phyloP scores from a whole-genome alignment of 108 stramenopile species.

The Skeletonema costatum region DNA sequence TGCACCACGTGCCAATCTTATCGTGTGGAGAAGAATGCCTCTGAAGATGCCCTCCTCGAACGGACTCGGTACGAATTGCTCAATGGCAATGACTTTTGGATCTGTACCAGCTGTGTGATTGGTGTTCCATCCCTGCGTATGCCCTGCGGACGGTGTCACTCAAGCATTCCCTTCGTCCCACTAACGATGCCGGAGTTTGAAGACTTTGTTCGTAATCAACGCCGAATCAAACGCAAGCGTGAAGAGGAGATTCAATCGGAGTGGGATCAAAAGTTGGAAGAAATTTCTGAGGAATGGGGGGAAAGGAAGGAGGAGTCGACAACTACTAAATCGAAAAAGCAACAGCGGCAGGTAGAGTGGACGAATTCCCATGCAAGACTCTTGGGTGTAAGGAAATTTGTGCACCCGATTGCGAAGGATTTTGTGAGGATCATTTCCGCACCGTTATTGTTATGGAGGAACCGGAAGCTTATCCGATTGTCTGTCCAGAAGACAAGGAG shows the following conservation, averaged over 20 bases:
- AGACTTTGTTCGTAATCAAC: conserved; percentile 28
- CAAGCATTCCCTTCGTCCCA: conserved; percentile 24
- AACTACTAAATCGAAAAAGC: neutral
- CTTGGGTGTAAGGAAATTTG: conserved; percentile 10
- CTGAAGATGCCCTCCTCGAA: conserved; percentile 20
- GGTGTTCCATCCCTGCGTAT: conserved; percentile 22
- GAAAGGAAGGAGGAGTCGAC: neutral
- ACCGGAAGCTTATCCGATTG: conserved; percentile 57
- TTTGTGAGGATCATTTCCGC: conserved; percentile 14
- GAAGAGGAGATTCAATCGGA: conserved; percentile 1
- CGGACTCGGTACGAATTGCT: conserved; percentile 29
- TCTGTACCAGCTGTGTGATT: conserved; percentile 32
- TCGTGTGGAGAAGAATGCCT: neutral
- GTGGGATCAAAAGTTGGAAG: neutral
- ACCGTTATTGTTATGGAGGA: neutral
- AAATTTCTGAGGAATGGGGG: neutral
- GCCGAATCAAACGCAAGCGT: conserved; percentile 1
- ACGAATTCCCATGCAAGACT: conserved; percentile 1
- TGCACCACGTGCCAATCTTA: conserved; percentile 9
- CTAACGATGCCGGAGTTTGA: conserved; percentile 35
- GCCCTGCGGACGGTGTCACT: conserved; percentile 22
- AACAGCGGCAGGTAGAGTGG: neutral
- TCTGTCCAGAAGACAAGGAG: conserved; percentile 63
- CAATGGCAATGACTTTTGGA: conserved; percentile 42
- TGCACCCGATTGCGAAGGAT: conserved; percentile 5